Evolutionary conservation across 2,329 filamentous ascomycete species (phyloP).

Genomic region (Zalaria obscura): DNA sequence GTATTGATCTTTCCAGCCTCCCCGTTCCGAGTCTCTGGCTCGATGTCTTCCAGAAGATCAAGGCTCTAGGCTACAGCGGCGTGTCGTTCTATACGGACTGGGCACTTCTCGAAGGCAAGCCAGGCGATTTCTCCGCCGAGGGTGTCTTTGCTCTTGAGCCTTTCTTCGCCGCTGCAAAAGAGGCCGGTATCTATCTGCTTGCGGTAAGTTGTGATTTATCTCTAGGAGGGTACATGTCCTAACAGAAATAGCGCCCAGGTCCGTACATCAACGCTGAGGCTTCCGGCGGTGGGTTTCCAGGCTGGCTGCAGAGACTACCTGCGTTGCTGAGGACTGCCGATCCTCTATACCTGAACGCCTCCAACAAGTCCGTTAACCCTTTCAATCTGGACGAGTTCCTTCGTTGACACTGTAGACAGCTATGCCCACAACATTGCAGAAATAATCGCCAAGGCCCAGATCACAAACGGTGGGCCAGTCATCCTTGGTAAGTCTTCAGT

Average conservation of each 20-base stretch:
- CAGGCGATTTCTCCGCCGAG: slow-evolving; percentile 46
- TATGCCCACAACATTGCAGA: slow-evolving; percentile 49
- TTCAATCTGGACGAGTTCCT: too few species aligned
- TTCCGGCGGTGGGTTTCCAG: slow-evolving; percentile 65
- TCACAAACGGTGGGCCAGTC: slow-evolving; percentile 69
- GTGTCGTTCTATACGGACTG: slow-evolving; percentile 72
- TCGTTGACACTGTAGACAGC: not conserved
- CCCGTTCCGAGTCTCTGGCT: slow-evolving; percentile 50
- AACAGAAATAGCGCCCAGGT: slow-evolving; percentile 30
- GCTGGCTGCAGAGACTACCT: slow-evolving; percentile 60
- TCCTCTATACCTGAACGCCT: slow-evolving; percentile 49
- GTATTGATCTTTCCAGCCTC: slow-evolving; percentile 23
- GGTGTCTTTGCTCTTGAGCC: slow-evolving; percentile 59
- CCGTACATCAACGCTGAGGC: slow-evolving; percentile 71
- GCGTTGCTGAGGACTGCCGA: slow-evolving; percentile 50
- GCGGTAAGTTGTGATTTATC: slow-evolving; percentile 24
- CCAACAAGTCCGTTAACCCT: slow-evolving; percentile 33
- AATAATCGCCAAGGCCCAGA: slow-evolving; percentile 60
- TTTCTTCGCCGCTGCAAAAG: slow-evolving; percentile 60
- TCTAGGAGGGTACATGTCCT: slow-evolving; percentile 9
- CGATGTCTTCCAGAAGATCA: slow-evolving; percentile 72
- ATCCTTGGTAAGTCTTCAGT: slow-evolving; percentile 40
- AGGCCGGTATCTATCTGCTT: slow-evolving; percentile 64
- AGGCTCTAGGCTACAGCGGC: slow-evolving; percentile 63
- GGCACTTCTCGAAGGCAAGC: slow-evolving; percentile 62